Conservation (phyloP, 2,329 filamentous ascomycete genomes). For the Claviceps digitariae region DNA sequence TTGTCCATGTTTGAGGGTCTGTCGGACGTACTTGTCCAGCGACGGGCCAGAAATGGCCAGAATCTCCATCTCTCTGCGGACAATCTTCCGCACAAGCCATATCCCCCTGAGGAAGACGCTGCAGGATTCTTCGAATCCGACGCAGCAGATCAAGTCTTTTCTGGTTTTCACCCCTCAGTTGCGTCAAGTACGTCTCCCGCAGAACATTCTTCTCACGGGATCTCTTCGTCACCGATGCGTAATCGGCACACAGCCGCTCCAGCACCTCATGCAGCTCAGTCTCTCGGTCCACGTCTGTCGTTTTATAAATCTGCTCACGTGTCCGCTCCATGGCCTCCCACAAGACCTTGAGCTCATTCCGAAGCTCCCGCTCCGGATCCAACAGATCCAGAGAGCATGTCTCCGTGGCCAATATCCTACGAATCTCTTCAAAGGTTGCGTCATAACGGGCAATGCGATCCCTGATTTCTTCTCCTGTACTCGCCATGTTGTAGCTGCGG, state of each 20-base stretch:
- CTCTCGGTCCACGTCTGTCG: not conserved
- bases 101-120: not conserved
- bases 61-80: too few species aligned
- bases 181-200: not conserved
- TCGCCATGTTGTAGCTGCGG: not conserved
- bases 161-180: not conserved
- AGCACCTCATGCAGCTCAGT: not conserved
- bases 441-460: not conserved
- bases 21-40: too few species aligned
- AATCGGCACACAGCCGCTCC: not conserved
- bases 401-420: not conserved
- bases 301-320: not conserved
- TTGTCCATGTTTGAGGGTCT: too few species aligned
- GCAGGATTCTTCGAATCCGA: not conserved
- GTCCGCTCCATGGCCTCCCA: not conserved
- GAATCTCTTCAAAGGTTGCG: not conserved
- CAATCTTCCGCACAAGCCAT: too few species aligned
- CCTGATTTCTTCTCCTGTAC: not conserved
- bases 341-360: not conserved
- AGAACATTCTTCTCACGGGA: not conserved
- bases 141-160: not conserved
- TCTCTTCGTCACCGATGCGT: not conserved
- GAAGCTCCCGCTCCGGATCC: not conserved
- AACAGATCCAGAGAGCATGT: not conserved
- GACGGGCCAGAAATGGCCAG: too few species aligned